Evolutionary conservation across 1,284 basidiomycete species (phyloP).

Genomic region (Ganoderma boninense): DNA sequence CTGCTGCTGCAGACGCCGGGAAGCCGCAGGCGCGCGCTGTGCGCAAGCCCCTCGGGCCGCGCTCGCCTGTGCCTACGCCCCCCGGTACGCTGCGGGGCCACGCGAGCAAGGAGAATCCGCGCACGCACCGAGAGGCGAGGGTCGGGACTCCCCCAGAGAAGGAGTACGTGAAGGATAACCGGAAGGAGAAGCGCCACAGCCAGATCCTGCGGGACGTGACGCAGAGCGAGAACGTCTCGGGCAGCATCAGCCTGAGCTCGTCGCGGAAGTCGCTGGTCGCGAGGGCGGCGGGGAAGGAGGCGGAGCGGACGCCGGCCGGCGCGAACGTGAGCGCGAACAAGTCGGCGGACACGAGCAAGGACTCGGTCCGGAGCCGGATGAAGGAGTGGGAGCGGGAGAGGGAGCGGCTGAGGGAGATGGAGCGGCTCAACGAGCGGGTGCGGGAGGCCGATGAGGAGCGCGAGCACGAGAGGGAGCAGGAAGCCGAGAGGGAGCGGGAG

Average conservation of each 20-base stretch:
- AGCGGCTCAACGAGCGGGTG: slow-evolving; percentile 52
- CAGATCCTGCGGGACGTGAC: slow-evolving; percentile 37
- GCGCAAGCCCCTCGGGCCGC: slow-evolving; percentile 39
- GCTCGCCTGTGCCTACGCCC: slow-evolving; percentile 33
- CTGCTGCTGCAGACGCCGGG: background rate
- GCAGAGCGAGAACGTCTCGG: slow-evolving; percentile 27
- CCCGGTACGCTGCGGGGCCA: slow-evolving; percentile 15
- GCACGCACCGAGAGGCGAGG: background rate
- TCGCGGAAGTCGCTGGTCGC: slow-evolving; percentile 3
- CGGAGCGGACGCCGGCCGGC: slow-evolving; percentile 22
- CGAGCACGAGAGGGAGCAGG: slow-evolving; percentile 44
- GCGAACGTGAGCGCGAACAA: slow-evolving; percentile 29
- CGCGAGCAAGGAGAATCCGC: slow-evolving; percentile 34
- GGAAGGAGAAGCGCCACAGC: slow-evolving; percentile 30
- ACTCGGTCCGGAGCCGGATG: slow-evolving; percentile 58
- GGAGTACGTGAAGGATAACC: slow-evolving; percentile 14
- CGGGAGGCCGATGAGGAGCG: slow-evolving; percentile 48
- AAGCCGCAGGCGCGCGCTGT: slow-evolving; percentile 16
- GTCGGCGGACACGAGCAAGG: slow-evolving; percentile 39
- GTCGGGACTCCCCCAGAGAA: background rate
- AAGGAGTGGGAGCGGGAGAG: slow-evolving; percentile 67
- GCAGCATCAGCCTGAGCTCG: slow-evolving; percentile 2
- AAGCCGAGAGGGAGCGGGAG: slow-evolving; percentile 29
- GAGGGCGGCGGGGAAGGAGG: slow-evolving; percentile 13
- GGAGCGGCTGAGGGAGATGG: slow-evolving; percentile 62